phyloP scores from a whole-genome alignment of 2,329 filamentous ascomycete species.

The Ceratocystiopsis sp. region DNA sequence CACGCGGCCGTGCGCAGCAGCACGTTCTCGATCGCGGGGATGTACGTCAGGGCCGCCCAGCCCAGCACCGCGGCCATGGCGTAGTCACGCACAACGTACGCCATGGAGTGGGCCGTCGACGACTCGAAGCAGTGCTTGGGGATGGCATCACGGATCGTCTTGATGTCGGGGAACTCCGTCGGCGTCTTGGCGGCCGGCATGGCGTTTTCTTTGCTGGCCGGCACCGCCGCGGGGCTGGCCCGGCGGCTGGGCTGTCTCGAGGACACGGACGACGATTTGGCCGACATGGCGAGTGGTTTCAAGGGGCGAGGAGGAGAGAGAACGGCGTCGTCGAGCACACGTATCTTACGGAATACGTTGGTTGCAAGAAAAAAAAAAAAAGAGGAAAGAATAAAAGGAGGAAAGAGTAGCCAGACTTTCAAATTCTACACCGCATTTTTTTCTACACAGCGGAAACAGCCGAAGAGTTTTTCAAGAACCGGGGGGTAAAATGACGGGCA shows the following conservation, averaged over 20 bases:
- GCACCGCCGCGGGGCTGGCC: background rate
- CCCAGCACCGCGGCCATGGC: slow-evolving; percentile 58
- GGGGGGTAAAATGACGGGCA: no score
- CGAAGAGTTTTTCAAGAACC: no score
- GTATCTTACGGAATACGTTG: no score
- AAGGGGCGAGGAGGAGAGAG: no score
- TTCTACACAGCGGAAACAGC: no score
- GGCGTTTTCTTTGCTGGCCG: background rate
- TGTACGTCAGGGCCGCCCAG: slow-evolving; percentile 73
- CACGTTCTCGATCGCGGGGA: slow-evolving; percentile 66
- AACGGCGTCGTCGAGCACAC: no score
- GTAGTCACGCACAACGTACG: slow-evolving; percentile 74
- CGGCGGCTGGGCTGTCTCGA: slow-evolving; percentile 3
- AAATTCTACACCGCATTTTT: no score
- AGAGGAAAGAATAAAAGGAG: no score
- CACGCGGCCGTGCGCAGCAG: slow-evolving; percentile 47
- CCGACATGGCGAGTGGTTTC: background rate
- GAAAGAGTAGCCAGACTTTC: no score
- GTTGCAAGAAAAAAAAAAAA: no score
- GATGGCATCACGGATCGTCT: slow-evolving; percentile 90
- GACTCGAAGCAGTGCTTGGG: slow-evolving; percentile 94
- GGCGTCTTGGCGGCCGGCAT: background rate
- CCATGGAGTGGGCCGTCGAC: slow-evolving; percentile 55
- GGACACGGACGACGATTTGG: slow-evolving; percentile 1
- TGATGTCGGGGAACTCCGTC: slow-evolving; percentile 43